Conservation (phyloP, 2,329 filamentous ascomycete genomes). For the Fusarium sambucinum region DNA sequence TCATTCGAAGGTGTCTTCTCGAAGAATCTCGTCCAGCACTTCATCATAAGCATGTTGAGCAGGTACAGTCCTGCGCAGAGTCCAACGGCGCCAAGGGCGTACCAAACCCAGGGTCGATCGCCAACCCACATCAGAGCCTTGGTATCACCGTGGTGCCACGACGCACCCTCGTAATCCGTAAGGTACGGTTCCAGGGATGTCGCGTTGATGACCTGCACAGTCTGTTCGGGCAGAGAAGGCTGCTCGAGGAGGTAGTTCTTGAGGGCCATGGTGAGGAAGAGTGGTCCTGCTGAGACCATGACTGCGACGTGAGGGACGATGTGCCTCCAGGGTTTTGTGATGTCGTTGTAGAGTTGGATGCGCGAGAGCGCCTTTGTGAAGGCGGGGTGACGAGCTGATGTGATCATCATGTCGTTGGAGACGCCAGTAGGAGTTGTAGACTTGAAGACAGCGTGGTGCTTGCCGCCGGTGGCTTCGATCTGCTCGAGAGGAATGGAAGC, state of each 20-base stretch:
- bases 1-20: slow-evolving; percentile 20
- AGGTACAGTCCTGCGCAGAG: slow-evolving; percentile 33
- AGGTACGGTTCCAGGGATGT: slow-evolving; percentile 50
- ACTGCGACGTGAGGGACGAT: slow-evolving; percentile 78
- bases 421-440: slow-evolving; percentile 80
- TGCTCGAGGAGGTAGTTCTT: slow-evolving; percentile 74
- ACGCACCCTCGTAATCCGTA: slow-evolving; percentile 55
- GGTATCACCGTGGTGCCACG: slow-evolving; percentile 62
- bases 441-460: slow-evolving; percentile 50
- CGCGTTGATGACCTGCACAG: slow-evolving; percentile 48
- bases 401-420: slow-evolving; percentile 84
- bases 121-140: slow-evolving; percentile 63
- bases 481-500: slow-evolving; percentile 46
- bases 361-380: slow-evolving; percentile 77
- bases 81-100: slow-evolving; percentile 47
- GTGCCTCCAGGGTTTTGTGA: slow-evolving; percentile 69
- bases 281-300: slow-evolving; percentile 81
- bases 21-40: slow-evolving; percentile 24
- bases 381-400: slow-evolving; percentile 78
- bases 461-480: slow-evolving; percentile 43
- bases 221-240: slow-evolving; percentile 49
- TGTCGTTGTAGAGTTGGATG: slow-evolving; percentile 71
- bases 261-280: slow-evolving; percentile 82
- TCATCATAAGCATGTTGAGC: slow-evolving; percentile 31
- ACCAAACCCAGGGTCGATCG: slow-evolving; percentile 51